These are phyloP conservation scores for Neurospora sp. DNA, from an alignment of 495 filamentous ascomycete species.

Conservation along the genomic window DNA sequence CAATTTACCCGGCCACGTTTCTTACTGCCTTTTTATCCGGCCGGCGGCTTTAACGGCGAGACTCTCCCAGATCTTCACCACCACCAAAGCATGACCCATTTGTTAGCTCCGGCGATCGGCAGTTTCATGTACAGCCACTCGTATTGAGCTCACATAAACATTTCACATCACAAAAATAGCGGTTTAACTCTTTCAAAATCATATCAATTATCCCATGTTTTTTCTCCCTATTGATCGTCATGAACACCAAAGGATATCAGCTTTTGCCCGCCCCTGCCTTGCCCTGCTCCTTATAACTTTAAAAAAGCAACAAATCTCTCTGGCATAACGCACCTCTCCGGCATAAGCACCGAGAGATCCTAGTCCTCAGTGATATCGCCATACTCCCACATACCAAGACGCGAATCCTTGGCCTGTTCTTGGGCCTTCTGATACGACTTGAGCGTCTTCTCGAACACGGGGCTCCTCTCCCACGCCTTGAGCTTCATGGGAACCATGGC, in stretches of 20 bases:
- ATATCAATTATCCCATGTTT: background rate
- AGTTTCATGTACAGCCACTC: background rate
- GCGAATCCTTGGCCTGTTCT: conserved; percentile 61
- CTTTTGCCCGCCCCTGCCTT: background rate
- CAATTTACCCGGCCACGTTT: background rate
- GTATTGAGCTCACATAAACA: background rate
- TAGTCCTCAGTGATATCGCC: conserved; percentile 89
- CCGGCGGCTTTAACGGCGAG: background rate
- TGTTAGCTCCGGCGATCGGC: background rate
- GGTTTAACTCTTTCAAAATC: background rate
- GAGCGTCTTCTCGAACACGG: conserved; percentile 58
- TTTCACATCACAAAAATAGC: background rate
- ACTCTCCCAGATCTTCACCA: background rate
- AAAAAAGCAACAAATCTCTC: background rate
- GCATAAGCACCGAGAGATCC: background rate
- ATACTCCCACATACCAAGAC: conserved; percentile 94
- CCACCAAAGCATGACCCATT: no score
- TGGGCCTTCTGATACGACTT: conserved; percentile 57
- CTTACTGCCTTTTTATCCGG: background rate
- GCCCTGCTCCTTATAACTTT: background rate
- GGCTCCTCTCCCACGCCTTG: conserved; percentile 72
- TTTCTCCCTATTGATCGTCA: background rate
- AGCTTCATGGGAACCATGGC: conserved; percentile 85
- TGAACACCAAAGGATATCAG: background rate
- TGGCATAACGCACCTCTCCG: background rate